Conservation (phyloP, 2,329 filamentous ascomycete species). For the Colletotrichum salicis region DNA sequence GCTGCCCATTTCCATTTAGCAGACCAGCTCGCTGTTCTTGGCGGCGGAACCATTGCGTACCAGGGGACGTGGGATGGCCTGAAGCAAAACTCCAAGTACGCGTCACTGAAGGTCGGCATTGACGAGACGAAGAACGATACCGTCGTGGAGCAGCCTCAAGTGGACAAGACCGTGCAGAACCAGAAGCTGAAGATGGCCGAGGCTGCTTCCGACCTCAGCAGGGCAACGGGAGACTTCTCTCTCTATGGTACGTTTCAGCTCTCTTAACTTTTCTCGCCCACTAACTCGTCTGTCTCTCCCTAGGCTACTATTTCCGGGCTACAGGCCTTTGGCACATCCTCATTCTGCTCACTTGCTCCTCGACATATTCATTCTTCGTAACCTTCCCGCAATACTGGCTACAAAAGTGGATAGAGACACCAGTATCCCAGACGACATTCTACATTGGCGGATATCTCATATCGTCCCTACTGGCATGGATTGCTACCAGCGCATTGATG, state of each 20-base stretch:
- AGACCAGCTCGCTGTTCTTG: constrained; percentile 4
- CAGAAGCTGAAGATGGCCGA: constrained; percentile 18
- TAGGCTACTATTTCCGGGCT: constrained; percentile 16
- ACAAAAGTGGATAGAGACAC: constrained; percentile 28
- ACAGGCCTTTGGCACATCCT: constrained; percentile 4
- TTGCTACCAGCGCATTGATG: constrained; percentile 9
- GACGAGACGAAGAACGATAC: neutral
- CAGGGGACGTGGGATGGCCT: constrained; percentile 16
- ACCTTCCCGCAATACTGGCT: constrained; percentile 32
- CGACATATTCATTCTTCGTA: constrained; percentile 8
- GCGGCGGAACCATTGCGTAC: neutral
- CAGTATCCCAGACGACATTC: constrained; percentile 4
- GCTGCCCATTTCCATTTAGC: constrained; percentile 8
- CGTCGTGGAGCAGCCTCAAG: neutral
- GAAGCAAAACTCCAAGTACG: neutral
- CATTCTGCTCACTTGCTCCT: constrained; percentile 20
- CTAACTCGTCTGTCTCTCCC: neutral
- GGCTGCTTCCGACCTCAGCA: constrained; percentile 5
- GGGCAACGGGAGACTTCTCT: constrained; percentile 18
- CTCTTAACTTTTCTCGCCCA: neutral
- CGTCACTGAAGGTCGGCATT: neutral
- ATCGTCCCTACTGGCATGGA: constrained; percentile 7
- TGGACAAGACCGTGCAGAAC: constrained; percentile 1
- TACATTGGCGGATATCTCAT: constrained; percentile 16
- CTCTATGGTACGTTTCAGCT: constrained; percentile 17